Evolutionary conservation across 352 stramenopile genomes (phyloP), one percentile per base, ranked within the genome.

Genomic region (Phytophthora sp.): DNA sequence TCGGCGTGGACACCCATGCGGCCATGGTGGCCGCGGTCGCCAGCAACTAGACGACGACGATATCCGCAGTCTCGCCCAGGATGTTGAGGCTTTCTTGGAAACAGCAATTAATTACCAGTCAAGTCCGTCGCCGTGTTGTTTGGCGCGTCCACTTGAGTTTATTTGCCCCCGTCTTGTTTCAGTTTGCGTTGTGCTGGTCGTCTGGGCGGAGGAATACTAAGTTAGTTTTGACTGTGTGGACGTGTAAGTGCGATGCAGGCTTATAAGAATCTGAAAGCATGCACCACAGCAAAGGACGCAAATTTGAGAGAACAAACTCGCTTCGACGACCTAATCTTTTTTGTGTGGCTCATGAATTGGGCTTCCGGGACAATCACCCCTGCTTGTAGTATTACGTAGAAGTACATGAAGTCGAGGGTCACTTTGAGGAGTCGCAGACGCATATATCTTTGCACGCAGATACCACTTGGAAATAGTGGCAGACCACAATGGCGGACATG

Each of bases 1-100:
- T 99, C 73, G 94, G 97, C 58, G 91, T 98, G 73, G 96, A 99
- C 77, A 91, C 95, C 21, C 96, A 98, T 80, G 83, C 88, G 66
- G 90, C 94, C 30, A 96, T 99, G 91, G 89, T 94, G 57, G 64
- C 77, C 44, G 96, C 96, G 21, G 76, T 99, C 55, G 88, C 89
- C 44, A 74, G 55, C 55, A 79, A 88, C 68, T 90, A 89, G 68
- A 70, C 35, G 52, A 9, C 45, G 29, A 56, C 31, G 49, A 55
- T n/a, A 7, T 26, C 26, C 35, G 29, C 16, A 33, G 31, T 61
- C 35, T 35, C 13, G 26, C 3, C 24, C 27, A 59, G 26, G 36
- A 23, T 50, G 42, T 38, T 46, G 35, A 44, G 23, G 18, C 20
- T 18, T 50, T 49, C 16, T 49, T 41, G 39, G n/a, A 59, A 54